Base-by-base conservation (phyloP, 345 rosid species). In the Populus simonii region DNA sequence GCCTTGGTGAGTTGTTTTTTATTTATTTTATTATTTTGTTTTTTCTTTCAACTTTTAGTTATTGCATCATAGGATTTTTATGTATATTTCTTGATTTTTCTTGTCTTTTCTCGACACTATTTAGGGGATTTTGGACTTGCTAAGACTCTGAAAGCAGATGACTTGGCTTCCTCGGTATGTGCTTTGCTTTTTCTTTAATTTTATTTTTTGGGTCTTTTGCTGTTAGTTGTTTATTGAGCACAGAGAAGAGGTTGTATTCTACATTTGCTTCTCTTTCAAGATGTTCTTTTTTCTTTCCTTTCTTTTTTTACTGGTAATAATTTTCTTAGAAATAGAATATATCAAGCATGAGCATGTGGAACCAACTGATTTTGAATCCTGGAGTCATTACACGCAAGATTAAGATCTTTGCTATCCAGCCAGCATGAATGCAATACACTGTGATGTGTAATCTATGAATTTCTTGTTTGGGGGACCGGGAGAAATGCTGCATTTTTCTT, bases 71-170 rank as follows among this genome's bases (percentile, higher is more conserved):
- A 36, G 59, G 18, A 13, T 66, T 70, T 13, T 36, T 33, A 27
- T 74, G 65, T 59, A 3, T 23, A 9, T 25, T n/a, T 49, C 17
- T 35, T 61, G 57, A 62, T 49, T 23, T 55, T 49, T 67, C 31
- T 65, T 35, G 38, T 1, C 65, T 74, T 84, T 73, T 78, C 36
- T 71, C 66, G n/a, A 15, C 73, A 86, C 71, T 75, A 59, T 87
- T 31, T 77, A 93, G 99, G 99, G 83, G 99, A 96, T 86, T 96
- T 96, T 84, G 99, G 99, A 16, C 94, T 96, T 76, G 99, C 99
- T 23, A 96, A 93, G 86, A 96, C 97, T 72, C 69, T 96, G 80
- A 93, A 96, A 84, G 96, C 94, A 22, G 96, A 96, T 80, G 99
- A 96, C 85, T 79, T 96, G 89, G 94, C 98, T 81, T 96, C 99